phyloP scores from a whole-genome alignment of 345 rosid genomes.

The Passiflora organensis region DNA sequence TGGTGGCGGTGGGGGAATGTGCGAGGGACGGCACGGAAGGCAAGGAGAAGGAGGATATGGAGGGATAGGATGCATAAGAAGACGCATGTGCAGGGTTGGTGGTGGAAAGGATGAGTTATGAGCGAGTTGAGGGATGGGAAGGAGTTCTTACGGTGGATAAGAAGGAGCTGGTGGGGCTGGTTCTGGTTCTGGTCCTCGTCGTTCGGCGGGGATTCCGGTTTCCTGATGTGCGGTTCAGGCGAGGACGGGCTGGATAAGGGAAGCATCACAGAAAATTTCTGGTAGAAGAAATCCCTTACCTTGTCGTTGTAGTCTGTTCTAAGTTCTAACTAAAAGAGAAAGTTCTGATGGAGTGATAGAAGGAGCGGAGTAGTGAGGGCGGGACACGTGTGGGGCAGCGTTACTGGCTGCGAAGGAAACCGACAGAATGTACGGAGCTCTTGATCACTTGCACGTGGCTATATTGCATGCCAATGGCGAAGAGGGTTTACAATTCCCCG shows the following conservation, averaged over 20 bases:
- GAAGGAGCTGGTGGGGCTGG: no score
- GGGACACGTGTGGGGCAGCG: no score
- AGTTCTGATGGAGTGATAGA: no score
- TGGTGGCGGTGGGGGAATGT: conserved; percentile 28
- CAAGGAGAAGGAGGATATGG: conserved; percentile 55
- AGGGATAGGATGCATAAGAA: conserved; percentile 46
- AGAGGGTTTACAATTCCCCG: no score
- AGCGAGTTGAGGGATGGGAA: conserved; percentile 41
- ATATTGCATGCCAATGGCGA: no score
- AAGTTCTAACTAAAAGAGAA: no score
- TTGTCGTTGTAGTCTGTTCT: no score
- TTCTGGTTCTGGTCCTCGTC: neutral
- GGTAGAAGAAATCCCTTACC: no score
- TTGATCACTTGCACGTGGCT: no score
- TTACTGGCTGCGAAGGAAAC: no score
- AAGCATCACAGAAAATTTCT: conserved; percentile 32
- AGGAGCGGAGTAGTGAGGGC: no score
- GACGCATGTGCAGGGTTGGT: conserved; percentile 56
- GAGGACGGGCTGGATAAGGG: conserved; percentile 36
- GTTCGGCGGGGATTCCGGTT: conserved; percentile 21
- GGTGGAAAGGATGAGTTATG: conserved; percentile 21
- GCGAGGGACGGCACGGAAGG: conserved; percentile 46
- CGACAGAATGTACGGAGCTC: no score
- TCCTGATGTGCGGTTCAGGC: conserved; percentile 28
- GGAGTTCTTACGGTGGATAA: conserved; percentile 33